phyloP scores from a whole-genome alignment of 2,329 filamentous ascomycete genomes.

The Phialemoniopsis sp. region DNA sequence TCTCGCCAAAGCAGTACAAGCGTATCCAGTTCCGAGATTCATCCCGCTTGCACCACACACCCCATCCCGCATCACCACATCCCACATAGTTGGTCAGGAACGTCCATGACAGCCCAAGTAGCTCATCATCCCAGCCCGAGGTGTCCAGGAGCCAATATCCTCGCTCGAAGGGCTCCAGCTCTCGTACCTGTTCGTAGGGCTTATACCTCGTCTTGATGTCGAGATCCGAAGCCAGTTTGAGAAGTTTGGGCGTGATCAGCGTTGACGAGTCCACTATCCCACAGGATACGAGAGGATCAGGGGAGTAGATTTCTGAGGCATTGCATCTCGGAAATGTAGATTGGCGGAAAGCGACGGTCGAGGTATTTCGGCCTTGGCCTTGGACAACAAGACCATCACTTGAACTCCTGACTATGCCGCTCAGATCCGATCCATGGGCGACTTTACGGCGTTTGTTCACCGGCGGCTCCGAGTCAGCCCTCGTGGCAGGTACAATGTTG shows the following conservation, averaged over 20 bases:
- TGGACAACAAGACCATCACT: slow-evolving; percentile 18
- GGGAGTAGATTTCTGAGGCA: slow-evolving; percentile 47
- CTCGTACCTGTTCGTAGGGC: slow-evolving; percentile 40
- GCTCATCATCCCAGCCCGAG: slow-evolving; percentile 41
- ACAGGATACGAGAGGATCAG: slow-evolving; percentile 46
- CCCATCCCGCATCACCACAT: slow-evolving; percentile 61
- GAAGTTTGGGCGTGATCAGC: slow-evolving; percentile 53
- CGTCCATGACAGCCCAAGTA: slow-evolving; percentile 55
- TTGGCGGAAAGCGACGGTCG: not conserved
- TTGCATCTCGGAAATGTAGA: slow-evolving; percentile 18
- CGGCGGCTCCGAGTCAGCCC: slow-evolving; percentile 27
- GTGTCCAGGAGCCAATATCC: slow-evolving; percentile 73
- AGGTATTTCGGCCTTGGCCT: not conserved
- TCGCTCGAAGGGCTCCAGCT: slow-evolving; percentile 58
- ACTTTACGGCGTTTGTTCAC: slow-evolving; percentile 17
- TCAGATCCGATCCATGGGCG: slow-evolving; percentile 8
- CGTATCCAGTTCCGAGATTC: slow-evolving; percentile 44
- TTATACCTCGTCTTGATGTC: slow-evolving; percentile 48
- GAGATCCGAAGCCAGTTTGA: slow-evolving; percentile 47
- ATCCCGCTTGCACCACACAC: slow-evolving; percentile 53
- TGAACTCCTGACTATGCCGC: slow-evolving; percentile 20
- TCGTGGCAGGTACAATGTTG: slow-evolving; percentile 3
- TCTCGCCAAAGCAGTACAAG: slow-evolving; percentile 75
- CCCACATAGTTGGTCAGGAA: slow-evolving; percentile 57
- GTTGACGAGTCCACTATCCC: slow-evolving; percentile 35